Percentiles rank a stretch among this genome's conserved stretches.
These are phyloP conservation scores for Starmerella asiatica DNA, from an alignment of 805 yeast genomes.

Conservation along the genomic window DNA sequence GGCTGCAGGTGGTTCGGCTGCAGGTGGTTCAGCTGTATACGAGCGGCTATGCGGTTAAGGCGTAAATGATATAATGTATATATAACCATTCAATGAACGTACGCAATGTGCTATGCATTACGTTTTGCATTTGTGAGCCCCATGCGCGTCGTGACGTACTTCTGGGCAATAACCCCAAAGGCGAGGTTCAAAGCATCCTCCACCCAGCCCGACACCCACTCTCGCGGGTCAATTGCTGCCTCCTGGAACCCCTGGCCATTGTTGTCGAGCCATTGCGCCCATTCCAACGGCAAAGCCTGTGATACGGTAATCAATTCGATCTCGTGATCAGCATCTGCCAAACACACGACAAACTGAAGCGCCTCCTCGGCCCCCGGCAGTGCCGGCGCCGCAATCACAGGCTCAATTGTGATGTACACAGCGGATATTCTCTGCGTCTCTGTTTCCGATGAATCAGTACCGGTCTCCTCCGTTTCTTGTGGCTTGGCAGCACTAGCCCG, in stretches of 20 bases:
- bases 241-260: constrained; percentile 25
- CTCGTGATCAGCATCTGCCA: constrained; percentile 67
- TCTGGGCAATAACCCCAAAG: constrained; percentile 79
- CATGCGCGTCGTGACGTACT: constrained; percentile 84
- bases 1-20: no score
- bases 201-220: constrained; percentile 71
- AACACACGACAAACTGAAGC: constrained; percentile 61
- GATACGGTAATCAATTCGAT: constrained; percentile 64
- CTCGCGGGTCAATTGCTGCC: constrained; percentile 58
- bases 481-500: constrained; percentile 12
- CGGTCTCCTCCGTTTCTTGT: constrained; percentile 8
- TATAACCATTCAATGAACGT: no score
- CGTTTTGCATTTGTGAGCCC: no score
- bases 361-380: constrained; percentile 21
- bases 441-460: constrained; percentile 12
- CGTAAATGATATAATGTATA: no score
- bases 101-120: no score
- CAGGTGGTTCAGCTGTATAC: no score
- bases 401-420: constrained; percentile 57
- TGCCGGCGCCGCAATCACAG: constrained; percentile 28
- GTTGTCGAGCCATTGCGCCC: constrained; percentile 85
- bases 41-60: no score
- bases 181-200: constrained; percentile 64
- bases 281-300: constrained; percentile 77
- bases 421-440: constrained; percentile 34